These are phyloP conservation scores for Saccharomyces mikatae DNA, from an alignment of 805 yeast species.

Conservation along the genomic window DNA sequence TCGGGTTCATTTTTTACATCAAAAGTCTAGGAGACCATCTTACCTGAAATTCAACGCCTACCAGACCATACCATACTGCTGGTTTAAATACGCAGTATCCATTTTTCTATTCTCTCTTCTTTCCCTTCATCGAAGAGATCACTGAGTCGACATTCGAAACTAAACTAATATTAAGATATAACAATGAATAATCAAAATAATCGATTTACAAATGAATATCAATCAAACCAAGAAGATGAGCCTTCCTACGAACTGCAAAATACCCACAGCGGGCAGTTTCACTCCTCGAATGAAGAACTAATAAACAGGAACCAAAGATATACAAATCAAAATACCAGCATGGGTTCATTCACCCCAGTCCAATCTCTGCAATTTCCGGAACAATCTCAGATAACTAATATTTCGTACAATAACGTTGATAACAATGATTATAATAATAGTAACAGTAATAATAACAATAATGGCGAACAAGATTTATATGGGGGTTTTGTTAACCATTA, in stretches of 20 bases:
- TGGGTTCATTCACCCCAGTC: constrained; percentile 2
- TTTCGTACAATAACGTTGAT: neutral
- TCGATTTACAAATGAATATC: neutral
- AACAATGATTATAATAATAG: neutral
- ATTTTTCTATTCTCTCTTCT: neutral
- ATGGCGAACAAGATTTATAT: constrained; percentile 6
- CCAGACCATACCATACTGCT: neutral
- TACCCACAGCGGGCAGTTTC: neutral
- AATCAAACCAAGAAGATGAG: neutral
- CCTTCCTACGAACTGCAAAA: neutral
- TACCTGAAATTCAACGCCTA: neutral
- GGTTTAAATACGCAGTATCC: neutral
- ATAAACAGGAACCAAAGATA: neutral
- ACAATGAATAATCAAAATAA: neutral
- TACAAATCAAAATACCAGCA: neutral
- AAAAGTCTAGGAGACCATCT: neutral
- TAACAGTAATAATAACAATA: neutral
- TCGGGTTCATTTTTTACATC: neutral
- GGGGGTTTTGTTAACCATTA: constrained; percentile 15
- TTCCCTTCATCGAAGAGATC: neutral
- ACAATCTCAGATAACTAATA: neutral
- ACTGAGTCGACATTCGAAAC: neutral
- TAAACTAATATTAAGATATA: neutral
- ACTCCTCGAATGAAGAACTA: neutral
- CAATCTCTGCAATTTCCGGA: constrained; percentile 4